phyloP scores from a whole-genome alignment of 306 rosid genomes.

The Dryas octopetala region DNA sequence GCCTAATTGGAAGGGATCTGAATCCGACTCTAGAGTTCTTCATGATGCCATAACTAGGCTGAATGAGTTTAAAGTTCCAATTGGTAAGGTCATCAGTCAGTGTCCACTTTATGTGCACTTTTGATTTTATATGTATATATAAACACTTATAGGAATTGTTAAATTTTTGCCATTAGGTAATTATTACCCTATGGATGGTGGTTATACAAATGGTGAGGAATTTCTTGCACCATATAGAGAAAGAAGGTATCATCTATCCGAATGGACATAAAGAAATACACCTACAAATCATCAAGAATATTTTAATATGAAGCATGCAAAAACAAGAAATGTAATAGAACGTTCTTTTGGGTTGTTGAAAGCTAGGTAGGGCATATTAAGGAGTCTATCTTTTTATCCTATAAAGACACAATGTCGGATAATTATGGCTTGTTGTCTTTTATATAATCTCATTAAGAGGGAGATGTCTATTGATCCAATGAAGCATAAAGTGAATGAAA shows the following conservation, averaged over 20 bases:
- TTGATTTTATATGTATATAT: background rate
- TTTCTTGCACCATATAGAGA: constrained; percentile 5
- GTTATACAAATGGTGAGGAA: background rate
- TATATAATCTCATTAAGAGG: too few relatives aligned
- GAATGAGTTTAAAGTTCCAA: background rate
- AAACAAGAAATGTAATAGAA: background rate
- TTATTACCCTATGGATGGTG: constrained; percentile 6
- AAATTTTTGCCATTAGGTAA: background rate
- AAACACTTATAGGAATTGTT: too few relatives aligned
- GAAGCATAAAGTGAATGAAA: too few relatives aligned
- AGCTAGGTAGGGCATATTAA: background rate
- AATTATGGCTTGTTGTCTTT: too few relatives aligned
- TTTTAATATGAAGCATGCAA: background rate
- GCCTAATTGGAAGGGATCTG: background rate
- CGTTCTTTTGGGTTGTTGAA: background rate
- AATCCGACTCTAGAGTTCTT: constrained; percentile 1
- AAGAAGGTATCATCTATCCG: background rate
- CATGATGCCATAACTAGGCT: background rate
- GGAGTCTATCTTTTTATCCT: too few relatives aligned
- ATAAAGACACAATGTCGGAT: too few relatives aligned
- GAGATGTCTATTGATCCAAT: too few relatives aligned
- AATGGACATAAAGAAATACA: background rate
- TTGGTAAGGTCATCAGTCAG: background rate
- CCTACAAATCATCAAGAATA: background rate
- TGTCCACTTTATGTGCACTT: background rate